Base-by-base conservation (phyloP, 2,329 filamentous ascomycete genomes). In the Zarea fungicola region DNA sequence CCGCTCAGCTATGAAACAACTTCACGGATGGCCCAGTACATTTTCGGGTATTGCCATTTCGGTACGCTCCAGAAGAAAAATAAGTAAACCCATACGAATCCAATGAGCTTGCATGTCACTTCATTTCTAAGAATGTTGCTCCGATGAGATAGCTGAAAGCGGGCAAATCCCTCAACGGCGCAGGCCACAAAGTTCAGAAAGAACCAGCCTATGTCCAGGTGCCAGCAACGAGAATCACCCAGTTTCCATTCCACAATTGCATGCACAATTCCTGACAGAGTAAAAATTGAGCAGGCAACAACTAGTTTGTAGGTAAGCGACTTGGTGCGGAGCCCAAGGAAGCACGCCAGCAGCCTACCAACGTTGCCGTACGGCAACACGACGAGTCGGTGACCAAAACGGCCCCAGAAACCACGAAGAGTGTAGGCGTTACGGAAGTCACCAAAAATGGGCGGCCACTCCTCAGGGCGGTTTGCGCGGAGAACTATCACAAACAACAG, bases 1-100 rank as follows among this genome's bases (percentile, higher is more conserved):
- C 28, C 28, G 7, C 28, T 8, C 28, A 8, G 14, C 14, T 8
- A 29, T 29, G 14, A 29, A 8, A 29, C 14, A 19, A 36, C 11
- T 36, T 19, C 9, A 19, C 34, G 16, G 16, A 8, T 36, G 8
- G 7, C 8, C 18, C 34, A 19, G 13, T 42, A 22, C 13, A 22
- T 19, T 22, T 42, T 42, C 5, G 39, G 18, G n/a, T 42, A 42
- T 18, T 42, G 39, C 39, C 39, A 42, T 16, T 42, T 42, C 16
- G 39, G 39, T 9, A 42, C 39, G 29, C 39, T 28, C 39, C 39
- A 42, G 21, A 42, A 28, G 4, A 42, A 42, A 13, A 42, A 42
- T 23, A 42, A 6, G 13, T 19, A 42, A 9, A 42, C 39, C 39
- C 39, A 42, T 9, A 22, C 6, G 19, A 14, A 42, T 6, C 39